Evolutionary conservation across 371 early-diverging fungal genomes (phyloP), one percentile per base, ranked within the genome.

Genomic region (Funneliformis caledonium): DNA sequence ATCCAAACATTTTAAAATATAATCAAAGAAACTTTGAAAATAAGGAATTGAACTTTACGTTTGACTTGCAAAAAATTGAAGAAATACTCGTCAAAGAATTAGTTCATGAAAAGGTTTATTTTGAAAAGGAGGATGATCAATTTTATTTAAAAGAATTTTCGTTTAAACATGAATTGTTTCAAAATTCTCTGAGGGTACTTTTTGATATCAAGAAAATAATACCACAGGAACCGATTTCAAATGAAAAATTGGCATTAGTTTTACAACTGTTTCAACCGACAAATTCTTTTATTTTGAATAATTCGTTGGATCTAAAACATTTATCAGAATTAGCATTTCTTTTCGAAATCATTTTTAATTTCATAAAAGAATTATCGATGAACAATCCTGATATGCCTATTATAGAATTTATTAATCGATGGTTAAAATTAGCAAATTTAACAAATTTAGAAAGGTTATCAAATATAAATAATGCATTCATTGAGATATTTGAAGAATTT

Each of bases 51-150:
- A 80, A 75, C 4, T 80, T 80, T 62, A 37, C n/a, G 4, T 80
- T 52, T 78, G 76, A 80, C 47, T 33, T 80, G 26, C 59, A 74
- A 26, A 52, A 64, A 31, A 80, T 80, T 79, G 81, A 80, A 48
- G 22, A 12, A 16, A 31, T 61, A 50, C 62, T 80, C 4, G 64
- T 78, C 12, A 31, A 50, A 33, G 37, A 14, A 43, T 56, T 80
- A 16, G 56, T 78, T 3, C 19, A 16, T 19, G 22, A 81, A 10
- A 81, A 81, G 5, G 48, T 61, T 33, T 50, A 62, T 42, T 59
- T 80, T 52, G 64, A 80, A 74, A n/a, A 12, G 12, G 56, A 72
- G 43, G 74, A 80, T 4, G 72, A n/a, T 59, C 16, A 45, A 45
- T 26, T 65, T 47, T 50, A 62, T 61, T 48, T 65, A 22, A n/a